These are phyloP conservation scores for Ogataea angusta DNA, from an alignment of 805 yeast genomes.

Conservation along the genomic window DNA sequence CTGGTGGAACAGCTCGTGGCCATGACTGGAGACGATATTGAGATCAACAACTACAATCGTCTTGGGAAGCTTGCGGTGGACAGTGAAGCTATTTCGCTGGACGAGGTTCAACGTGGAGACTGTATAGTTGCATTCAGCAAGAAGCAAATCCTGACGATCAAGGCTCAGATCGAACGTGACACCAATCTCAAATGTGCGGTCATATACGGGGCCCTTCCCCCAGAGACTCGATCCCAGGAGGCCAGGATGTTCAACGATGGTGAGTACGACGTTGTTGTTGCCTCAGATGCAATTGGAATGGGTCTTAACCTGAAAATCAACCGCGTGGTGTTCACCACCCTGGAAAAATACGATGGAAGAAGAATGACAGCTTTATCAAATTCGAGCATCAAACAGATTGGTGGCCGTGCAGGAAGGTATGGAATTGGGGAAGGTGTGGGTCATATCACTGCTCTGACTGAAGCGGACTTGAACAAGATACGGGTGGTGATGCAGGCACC, in stretches of 20 bases:
- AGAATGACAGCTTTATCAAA: slow-evolving; percentile 44
- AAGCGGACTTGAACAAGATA: slow-evolving; percentile 44
- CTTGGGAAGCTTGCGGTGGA: slow-evolving; percentile 68
- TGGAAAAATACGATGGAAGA: slow-evolving; percentile 68
- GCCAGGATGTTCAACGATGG: slow-evolving; percentile 79
- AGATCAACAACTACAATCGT: slow-evolving; percentile 68
- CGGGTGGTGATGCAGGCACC: slow-evolving; percentile 47
- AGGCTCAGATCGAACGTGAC: slow-evolving; percentile 61
- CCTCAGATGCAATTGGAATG: slow-evolving; percentile 98
- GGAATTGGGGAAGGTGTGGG: slow-evolving; percentile 39
- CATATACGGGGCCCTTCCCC: slow-evolving; percentile 93
- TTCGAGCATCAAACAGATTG: slow-evolving; percentile 85
- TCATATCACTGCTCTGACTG: slow-evolving; percentile 51
- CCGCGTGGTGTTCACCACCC: slow-evolving; percentile 70
- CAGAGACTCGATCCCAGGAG: slow-evolving; percentile 86
- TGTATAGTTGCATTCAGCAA: slow-evolving; percentile 88
- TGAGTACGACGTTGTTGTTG: slow-evolving; percentile 76
- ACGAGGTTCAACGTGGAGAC: slow-evolving; percentile 64
- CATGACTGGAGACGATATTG: slow-evolving; percentile 77
- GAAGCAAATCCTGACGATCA: slow-evolving; percentile 61
- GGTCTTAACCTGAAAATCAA: slow-evolving; percentile 85
- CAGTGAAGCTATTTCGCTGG: slow-evolving; percentile 35
- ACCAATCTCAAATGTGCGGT: slow-evolving; percentile 76
- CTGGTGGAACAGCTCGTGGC: slow-evolving; percentile 55
- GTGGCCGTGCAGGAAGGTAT: slow-evolving; percentile 93